phyloP scores from a whole-genome alignment of 345 rosid genomes.

The Combretum micranthum region DNA sequence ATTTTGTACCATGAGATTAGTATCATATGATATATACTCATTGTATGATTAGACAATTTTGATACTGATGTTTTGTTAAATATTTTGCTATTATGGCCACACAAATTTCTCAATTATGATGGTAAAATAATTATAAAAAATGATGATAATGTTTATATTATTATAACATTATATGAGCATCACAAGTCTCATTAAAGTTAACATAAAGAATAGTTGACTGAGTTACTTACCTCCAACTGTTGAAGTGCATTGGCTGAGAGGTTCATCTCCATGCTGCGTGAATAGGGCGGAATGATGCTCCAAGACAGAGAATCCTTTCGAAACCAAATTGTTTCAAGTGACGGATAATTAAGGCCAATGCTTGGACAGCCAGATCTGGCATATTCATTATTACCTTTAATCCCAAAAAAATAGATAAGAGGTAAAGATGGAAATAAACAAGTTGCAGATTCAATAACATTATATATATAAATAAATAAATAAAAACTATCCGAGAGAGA shows the following conservation, averaged over 20 bases:
- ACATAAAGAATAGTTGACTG: not conserved
- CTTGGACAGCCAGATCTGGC: constrained; percentile 85
- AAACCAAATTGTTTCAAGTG: constrained; percentile 91
- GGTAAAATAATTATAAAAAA: not conserved
- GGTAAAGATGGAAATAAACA: constrained; percentile 5
- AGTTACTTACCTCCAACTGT: constrained; percentile 69
- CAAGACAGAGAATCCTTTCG: constrained; percentile 65
- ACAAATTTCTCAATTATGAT: too few species aligned
- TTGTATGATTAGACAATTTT: too few species aligned
- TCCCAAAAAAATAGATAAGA: constrained; percentile 7
- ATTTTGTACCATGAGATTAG: too few species aligned
- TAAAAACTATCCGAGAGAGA: too few species aligned
- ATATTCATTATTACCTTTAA: constrained; percentile 63
- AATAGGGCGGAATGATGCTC: constrained; percentile 68
- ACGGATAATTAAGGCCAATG: constrained; percentile 57
- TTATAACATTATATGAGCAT: not conserved
- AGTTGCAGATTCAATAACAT: not conserved
- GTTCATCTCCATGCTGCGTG: constrained; percentile 68
- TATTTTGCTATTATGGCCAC: too few species aligned
- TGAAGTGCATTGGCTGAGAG: constrained; percentile 86
- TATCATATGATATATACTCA: too few species aligned
- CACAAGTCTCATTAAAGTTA: not conserved
- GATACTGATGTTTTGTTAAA: too few species aligned
- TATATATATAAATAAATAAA: too few species aligned
- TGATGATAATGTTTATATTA: not conserved